Conservation (phyloP, 2,329 filamentous ascomycete species). For the Fusarium sp. region DNA sequence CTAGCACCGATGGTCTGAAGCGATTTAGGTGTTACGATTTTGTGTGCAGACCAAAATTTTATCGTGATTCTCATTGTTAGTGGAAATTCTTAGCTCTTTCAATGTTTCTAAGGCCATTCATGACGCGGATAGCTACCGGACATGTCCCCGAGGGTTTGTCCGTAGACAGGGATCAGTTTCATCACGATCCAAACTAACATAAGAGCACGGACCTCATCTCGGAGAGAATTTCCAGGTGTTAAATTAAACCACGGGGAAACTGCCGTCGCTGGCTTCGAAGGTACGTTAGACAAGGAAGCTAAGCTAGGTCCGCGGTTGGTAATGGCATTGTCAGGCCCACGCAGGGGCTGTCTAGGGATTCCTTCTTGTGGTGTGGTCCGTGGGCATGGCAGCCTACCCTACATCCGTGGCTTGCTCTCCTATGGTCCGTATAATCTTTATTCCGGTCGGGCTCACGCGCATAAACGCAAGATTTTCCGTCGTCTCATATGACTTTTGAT, state of each 20-base stretch:
- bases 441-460: background rate
- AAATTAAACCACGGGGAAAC: background rate
- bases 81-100: background rate
- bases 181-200: background rate
- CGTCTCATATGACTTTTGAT: no score
- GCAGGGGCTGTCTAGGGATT: background rate
- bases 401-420: background rate
- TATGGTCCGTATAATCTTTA: background rate
- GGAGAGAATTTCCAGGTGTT: background rate
- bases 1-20: background rate
- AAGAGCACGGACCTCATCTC: background rate
- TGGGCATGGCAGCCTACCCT: background rate
- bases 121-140: background rate
- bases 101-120: background rate
- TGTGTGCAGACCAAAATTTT: accelerated
- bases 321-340: background rate
- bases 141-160: background rate
- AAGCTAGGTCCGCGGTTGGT: background rate
- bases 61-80: background rate
- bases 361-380: background rate
- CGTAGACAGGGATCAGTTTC: background rate
- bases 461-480: background rate
- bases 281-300: background rate
- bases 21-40: background rate
- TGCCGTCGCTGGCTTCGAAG: no score